Base-by-base conservation (phyloP, 2,329 filamentous ascomycete genomes). In the Ascochyta viciae-villosae region DNA sequence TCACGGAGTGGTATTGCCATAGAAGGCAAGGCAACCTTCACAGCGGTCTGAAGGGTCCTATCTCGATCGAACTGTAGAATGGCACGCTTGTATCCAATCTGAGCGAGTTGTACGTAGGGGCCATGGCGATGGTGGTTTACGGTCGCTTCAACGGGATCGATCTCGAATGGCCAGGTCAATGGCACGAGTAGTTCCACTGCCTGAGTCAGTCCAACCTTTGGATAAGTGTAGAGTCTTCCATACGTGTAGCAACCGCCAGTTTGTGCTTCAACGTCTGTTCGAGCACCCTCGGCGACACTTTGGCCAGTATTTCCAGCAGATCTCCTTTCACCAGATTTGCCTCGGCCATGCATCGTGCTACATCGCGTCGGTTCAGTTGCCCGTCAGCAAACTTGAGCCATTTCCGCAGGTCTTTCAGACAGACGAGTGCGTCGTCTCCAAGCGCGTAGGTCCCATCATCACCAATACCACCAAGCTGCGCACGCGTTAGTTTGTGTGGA, bases 381-480 rank as follows among this genome's bases (percentile, higher is more conserved):
- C 96, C 91, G 75, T 97, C 93, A 81, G 95, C 95, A 61, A 96
- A 87, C 66, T 92, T 92, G 64, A 99, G 84, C 95, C 95, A 99
- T 85, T 89, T 89, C 73, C 95, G 94, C 50, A 99, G 83, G 77
- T 99, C 95, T 60, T 94, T 92, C 54, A 99, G 82, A 70, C 93
- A 95, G 54, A 95, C 91, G 57, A 96, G 82, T 12, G 93, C 94
- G 73, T 97, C 94, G 76, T 98, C 94, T 76, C 95, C 95, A 33
- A 98, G 87, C 39, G 91, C 84, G 75, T 99, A 99, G 70, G 84
- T 84, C 53, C 90, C 90, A 70, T 92, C 88, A 67, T 94, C 88
- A 64, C 90, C 90, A 68, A 87, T 87, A 49, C 93, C 94, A 78
- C 93, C 94, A 62, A 97, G 87, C 92, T 96, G 74, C 39, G 41